phyloP scores from a whole-genome alignment of 2,329 filamentous ascomycete genomes.

The Beauveria sp. region DNA sequence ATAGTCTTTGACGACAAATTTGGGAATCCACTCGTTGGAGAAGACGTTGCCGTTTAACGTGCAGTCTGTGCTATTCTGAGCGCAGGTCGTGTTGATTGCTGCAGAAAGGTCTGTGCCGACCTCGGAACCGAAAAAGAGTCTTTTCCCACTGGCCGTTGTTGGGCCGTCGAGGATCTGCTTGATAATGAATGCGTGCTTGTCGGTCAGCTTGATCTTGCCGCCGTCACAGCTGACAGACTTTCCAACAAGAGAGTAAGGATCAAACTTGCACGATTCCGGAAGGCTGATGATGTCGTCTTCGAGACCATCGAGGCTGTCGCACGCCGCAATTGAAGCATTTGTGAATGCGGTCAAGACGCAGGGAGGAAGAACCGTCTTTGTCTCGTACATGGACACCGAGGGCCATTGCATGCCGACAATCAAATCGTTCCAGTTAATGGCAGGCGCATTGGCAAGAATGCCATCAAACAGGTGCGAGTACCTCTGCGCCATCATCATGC shows the following conservation, averaged over 20 bases:
- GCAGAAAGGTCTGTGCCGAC: background rate
- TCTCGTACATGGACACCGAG: conserved; percentile 16
- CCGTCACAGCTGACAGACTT: conserved; percentile 11
- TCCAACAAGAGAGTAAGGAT: conserved; percentile 17
- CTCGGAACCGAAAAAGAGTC: background rate
- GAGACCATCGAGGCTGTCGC: conserved; percentile 19
- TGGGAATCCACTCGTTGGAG: background rate
- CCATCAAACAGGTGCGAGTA: conserved; percentile 48
- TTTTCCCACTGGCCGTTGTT: background rate
- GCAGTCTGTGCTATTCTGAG: background rate
- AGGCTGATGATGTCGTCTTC: conserved; percentile 18
- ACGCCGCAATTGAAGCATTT: conserved; percentile 26
- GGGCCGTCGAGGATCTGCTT: background rate
- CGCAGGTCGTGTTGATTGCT: background rate
- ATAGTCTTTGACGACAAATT: background rate
- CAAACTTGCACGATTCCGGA: conserved; percentile 15
- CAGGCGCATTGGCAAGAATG: conserved; percentile 39
- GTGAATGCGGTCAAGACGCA: conserved; percentile 27
- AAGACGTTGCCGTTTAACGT: background rate
- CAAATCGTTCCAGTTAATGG: conserved; percentile 29
- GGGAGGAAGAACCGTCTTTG: conserved; percentile 22
- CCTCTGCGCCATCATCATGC: conserved; percentile 41
- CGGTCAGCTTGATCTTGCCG: background rate
- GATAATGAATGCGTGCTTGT: background rate
- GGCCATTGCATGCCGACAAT: conserved; percentile 17